Evolutionary conservation across 1,284 basidiomycete genomes (phyloP), one percentile per base, ranked within the genome.

Genomic region (Sanghuangporus baumii): DNA sequence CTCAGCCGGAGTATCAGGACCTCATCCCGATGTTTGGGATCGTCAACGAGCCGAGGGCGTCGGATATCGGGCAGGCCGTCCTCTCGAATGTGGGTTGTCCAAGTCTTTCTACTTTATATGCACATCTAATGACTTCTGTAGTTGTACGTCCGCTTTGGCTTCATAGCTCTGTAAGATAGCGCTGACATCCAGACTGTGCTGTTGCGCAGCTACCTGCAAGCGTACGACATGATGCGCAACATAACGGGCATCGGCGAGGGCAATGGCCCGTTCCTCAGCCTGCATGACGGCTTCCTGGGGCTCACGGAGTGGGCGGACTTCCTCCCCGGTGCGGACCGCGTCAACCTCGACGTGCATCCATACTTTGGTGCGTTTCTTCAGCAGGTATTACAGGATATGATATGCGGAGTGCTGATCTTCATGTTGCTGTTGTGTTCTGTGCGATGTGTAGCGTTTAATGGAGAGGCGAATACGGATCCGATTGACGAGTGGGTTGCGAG

Each of bases 231-330:
- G 67, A 74, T 87, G 46, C 80, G 86, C 37, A 74, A 73, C 8
- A 81, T 87, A 69, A 83, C 83, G 6, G 86, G 86, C 23, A 71
- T 73, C 20, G 82, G 85, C 14, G 74, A 72, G 56, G 83, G 82
- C 46, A 80, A 84, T 18, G 85, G 85, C 1, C 81, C 85, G 8
- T 78, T 78, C 70, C 78, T 87, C 50, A 71, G 77, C 16, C 75
- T 84, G 51, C 83, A 82, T 71, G 83, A 86, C 61, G 83, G 75
- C 14, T 74, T 77, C 67, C 47, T 66, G 20, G 67, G 70, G 69
- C 65, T 71, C 23, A 64, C 60, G 14, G 66, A 63, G 2, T 87
- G 82, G 81, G 74, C 73, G 20, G 78, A 75, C 66, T 86, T 83
- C 77, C 66, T 86, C 46, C 72, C 76, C 36, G 82, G 82, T n/a